Evolutionary conservation across 2,329 filamentous ascomycete species (phyloP).

Genomic region (Penicillium sp.): DNA sequence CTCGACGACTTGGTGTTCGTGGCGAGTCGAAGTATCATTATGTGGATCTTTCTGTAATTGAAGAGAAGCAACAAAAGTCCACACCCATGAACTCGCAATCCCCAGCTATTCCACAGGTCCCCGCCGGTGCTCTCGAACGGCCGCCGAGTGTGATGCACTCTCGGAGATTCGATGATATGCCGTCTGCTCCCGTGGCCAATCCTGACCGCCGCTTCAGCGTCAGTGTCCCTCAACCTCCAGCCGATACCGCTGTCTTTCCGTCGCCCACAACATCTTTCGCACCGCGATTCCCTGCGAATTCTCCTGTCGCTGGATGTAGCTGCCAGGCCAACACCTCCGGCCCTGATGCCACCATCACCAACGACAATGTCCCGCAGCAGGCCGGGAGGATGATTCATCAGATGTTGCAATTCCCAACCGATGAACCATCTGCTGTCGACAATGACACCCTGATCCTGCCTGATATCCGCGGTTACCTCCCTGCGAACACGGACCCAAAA

Average conservation of each 20-base stretch:
- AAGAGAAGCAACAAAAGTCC: conserved; percentile 39
- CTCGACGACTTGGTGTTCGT: conserved; percentile 80
- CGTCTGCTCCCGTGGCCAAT: neutral
- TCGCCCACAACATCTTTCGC: conserved; percentile 37
- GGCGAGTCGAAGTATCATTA: conserved; percentile 99
- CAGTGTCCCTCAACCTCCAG: conserved; percentile 31
- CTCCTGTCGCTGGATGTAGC: conserved; percentile 22
- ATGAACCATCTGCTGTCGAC: conserved; percentile 45
- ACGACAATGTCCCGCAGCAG: conserved; percentile 35
- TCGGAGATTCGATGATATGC: conserved; percentile 24
- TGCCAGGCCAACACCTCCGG: conserved; percentile 29
- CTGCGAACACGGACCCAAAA: conserved; percentile 74
- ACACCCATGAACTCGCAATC: conserved; percentile 24
- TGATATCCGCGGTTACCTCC: conserved; percentile 75
- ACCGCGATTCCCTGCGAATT: conserved; percentile 26
- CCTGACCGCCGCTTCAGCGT: conserved; percentile 17
- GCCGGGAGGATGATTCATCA: conserved; percentile 37
- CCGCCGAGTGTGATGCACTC: conserved; percentile 25
- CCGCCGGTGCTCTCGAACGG: conserved; percentile 20
- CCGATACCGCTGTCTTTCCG: conserved; percentile 38
- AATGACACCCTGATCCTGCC: conserved; percentile 73
- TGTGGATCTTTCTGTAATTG: conserved; percentile 46
- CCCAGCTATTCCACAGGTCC: conserved; percentile 17
- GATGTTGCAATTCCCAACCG: conserved; percentile 36
- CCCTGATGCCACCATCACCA: conserved; percentile 30